phyloP scores from a whole-genome alignment of 129 eudicot genomes.

The Centaurea solstitialis region DNA sequence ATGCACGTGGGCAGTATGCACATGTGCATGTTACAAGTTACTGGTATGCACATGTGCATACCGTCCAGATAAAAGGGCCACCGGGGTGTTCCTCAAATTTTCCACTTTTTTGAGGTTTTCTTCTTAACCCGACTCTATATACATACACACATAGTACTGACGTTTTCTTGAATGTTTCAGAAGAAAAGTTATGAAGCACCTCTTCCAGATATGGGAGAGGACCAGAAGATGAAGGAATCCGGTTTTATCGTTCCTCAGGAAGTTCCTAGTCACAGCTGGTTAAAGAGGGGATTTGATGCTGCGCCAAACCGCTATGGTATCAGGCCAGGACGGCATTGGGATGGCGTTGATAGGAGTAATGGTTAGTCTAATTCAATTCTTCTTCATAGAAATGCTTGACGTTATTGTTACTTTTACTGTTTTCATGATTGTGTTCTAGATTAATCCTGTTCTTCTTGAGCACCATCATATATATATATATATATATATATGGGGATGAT shows the following conservation, averaged over 20 bases:
- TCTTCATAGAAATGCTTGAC: not conserved
- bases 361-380: conserved; percentile 49
- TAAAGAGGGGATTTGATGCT: conserved; percentile 72
- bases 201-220: conserved; percentile 73
- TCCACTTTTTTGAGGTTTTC: too few relatives aligned
- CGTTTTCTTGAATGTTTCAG: conserved; percentile 40
- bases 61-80: too few relatives aligned
- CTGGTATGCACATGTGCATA: too few relatives aligned
- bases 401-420: not conserved
- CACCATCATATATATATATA: not conserved
- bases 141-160: not conserved
- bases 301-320: conserved; percentile 90
- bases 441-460: not conserved
- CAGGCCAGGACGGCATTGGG: conserved; percentile 97
- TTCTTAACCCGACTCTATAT: not conserved
- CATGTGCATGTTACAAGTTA: too few relatives aligned
- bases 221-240: conserved; percentile 86
- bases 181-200: conserved; percentile 54
- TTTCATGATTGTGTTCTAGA: not conserved
- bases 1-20: too few relatives aligned
- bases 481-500: too few relatives aligned
- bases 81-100: too few relatives aligned
- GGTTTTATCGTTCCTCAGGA: conserved; percentile 93
- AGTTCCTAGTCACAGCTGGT: conserved; percentile 90
- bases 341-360: conserved; percentile 92